phyloP scores from a whole-genome alignment of 2,329 filamentous ascomycete species.

The Botrytis aclada region DNA sequence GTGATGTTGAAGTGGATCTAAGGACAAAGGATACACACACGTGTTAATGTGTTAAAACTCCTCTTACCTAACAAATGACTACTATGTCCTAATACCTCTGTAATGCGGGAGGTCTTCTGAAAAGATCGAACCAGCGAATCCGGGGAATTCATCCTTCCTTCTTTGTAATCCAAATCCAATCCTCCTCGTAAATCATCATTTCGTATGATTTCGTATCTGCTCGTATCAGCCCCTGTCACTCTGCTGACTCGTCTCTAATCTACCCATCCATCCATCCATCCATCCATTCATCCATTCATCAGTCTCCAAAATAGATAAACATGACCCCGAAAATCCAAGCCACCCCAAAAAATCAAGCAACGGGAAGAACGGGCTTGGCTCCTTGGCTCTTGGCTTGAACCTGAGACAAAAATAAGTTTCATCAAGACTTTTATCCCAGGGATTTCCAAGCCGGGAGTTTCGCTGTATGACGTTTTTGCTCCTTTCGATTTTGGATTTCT shows the following conservation, averaged over 20 bases:
- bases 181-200: neutral
- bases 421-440: neutral
- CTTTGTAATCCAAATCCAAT: neutral
- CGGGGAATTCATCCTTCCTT: neutral
- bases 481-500: neutral
- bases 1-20: neutral
- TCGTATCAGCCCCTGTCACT: neutral
- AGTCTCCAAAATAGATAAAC: neutral
- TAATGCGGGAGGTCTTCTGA: neutral
- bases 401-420: neutral
- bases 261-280: neutral
- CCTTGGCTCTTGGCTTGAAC: neutral
- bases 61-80: neutral
- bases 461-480: neutral
- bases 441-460: neutral
- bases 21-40: neutral
- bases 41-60: neutral
- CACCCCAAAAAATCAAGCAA: neutral
- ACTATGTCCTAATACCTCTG: neutral
- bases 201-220: neutral
- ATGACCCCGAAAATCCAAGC: neutral
- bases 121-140: neutral
- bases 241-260: neutral
- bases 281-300: too few species aligned
- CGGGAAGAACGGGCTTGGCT: slow-evolving; percentile 8